phyloP scores from a whole-genome alignment of 495 filamentous ascomycete genomes.

The Aspergillus sclerotiicarbonarius region DNA sequence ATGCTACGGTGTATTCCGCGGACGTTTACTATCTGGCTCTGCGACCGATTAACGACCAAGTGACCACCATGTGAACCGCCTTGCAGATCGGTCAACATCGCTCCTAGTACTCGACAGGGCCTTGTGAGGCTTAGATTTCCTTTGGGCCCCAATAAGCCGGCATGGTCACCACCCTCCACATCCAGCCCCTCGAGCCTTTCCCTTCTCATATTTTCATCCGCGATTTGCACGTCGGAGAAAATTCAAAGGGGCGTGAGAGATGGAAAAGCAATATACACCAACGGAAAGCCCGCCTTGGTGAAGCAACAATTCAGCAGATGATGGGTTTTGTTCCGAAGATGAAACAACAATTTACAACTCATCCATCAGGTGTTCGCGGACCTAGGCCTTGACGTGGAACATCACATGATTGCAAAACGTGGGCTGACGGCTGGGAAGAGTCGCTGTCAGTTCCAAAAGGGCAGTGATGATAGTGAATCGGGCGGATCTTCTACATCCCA shows the following conservation, averaged over 20 bases:
- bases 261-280: not conserved
- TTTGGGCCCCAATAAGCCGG: not conserved
- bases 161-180: not conserved
- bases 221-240: not conserved
- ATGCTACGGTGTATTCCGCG: not conserved
- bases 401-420: constrained; percentile 25
- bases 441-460: constrained; percentile 10
- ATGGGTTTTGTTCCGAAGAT: not conserved
- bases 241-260: not conserved
- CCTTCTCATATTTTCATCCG: not conserved
- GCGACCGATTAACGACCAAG: not conserved
- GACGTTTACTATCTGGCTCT: not conserved
- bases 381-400: constrained; percentile 20
- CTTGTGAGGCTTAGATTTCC: not conserved
- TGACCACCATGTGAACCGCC: not conserved
- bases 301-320: not conserved
- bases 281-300: not conserved
- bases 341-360: constrained; percentile 8
- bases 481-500: constrained; percentile 16
- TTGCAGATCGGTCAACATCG: not conserved
- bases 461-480: constrained; percentile 16
- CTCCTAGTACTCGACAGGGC: not conserved
- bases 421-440: constrained; percentile 13
- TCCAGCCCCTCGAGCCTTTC: not conserved
- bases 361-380: constrained; percentile 16